Base-by-base conservation (phyloP, 2,329 filamentous ascomycete genomes). In the Dichotomopilus funicola region DNA sequence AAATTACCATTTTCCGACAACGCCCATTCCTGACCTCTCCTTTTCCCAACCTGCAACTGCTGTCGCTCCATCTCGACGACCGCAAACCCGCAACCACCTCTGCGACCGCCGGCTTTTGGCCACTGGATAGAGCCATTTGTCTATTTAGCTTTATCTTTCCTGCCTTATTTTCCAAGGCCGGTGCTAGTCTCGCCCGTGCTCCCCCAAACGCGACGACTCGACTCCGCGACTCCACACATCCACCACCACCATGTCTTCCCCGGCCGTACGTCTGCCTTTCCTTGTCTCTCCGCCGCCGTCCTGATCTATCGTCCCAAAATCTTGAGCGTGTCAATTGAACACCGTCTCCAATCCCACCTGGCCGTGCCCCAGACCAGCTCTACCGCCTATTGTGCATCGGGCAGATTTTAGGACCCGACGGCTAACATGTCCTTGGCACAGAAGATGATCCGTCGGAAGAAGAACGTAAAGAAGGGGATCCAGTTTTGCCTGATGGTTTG, bases 391-490 rank as follows among this genome's bases (percentile, higher is more conserved):
- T 38, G 36, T 53, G 27, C 45, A n/a, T 13, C 19, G 19, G 19
- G 19, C 19, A 27, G 19, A 27, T 27, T 27, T 19, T 12, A 34
- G 38, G 13, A 4, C 9, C 11, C 4, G 31, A 36, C 55, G 49
- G 65, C 67, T 68, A 64, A 69, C 61, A 61, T 60, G 40, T 58
- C 57, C n/a, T 52, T 55, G 35, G 50, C 67, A 60, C 74, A 90
- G 85, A 89, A 95, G 76, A 94, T 96, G 88, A 91, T 96, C 73
- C 91, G 94, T 78, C 88, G 90, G 77, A 99, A 99, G 92, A 99
- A 99, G 89, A 97, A 99, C 83, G 92, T 99, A 79, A 96, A 96
- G 88, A 96, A 96, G 85, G 94, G 94, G 72, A 97, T 99, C 72
- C 94, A 99, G 82, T 99, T 99, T 81, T 97, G 91, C 76, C 78